phyloP scores from a whole-genome alignment of 148 eudicot species.

The Rhododendron williamsianum region DNA sequence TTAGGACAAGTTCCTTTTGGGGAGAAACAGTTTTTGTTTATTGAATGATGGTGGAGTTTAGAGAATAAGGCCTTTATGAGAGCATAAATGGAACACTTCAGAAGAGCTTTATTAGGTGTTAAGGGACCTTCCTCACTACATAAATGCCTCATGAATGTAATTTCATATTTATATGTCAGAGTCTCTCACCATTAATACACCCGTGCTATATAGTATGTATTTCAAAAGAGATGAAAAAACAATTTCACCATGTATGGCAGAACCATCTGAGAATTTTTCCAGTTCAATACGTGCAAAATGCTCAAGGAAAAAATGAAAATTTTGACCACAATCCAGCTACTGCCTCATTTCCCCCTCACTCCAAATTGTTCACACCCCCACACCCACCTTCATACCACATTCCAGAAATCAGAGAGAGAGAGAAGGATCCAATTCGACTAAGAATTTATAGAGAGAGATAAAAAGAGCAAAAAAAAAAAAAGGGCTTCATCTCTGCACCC shows the following conservation, averaged over 20 bases:
- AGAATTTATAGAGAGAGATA: too few species aligned
- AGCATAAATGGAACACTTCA: not conserved
- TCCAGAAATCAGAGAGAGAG: too few species aligned
- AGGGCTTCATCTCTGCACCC: too few species aligned
- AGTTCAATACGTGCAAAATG: not conserved
- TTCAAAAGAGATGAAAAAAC: not conserved
- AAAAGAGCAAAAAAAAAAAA: too few species aligned
- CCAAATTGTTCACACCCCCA: too few species aligned
- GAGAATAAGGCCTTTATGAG: not conserved
- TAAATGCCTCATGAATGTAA: not conserved
- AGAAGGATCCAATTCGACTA: too few species aligned
- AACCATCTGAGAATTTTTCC: not conserved
- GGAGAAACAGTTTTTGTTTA: not conserved
- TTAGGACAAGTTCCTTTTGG: not conserved
- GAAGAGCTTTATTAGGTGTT: not conserved
- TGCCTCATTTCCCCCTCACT: too few species aligned
- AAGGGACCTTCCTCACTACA: not conserved
- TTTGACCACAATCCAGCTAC: not conserved
- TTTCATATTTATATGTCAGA: not conserved
- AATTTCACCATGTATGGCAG: not conserved
- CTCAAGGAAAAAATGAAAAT: too few species aligned
- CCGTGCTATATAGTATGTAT: not conserved
- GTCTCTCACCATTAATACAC: not conserved
- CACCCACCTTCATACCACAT: too few species aligned
- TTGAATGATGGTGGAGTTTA: slow-evolving; percentile 1